phyloP scores from a whole-genome alignment of 148 eudicot species.

The Rhododendron vialii region DNA sequence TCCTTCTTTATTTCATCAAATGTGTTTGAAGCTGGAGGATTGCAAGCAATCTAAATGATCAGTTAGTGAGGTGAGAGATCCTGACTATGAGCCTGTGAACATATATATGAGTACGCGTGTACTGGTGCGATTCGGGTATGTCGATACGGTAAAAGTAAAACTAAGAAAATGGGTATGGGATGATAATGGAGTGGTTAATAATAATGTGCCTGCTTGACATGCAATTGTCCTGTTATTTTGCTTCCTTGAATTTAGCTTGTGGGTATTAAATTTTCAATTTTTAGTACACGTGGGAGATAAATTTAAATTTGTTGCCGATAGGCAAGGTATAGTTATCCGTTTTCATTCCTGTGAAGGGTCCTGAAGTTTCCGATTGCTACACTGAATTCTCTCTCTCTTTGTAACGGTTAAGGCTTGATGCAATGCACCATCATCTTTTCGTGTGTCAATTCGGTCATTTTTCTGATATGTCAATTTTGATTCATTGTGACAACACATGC shows the following conservation, averaged over 20 bases:
- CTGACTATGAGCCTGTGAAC: background rate
- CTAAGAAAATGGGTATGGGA: no score
- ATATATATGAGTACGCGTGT: no score
- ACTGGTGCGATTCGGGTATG: no score
- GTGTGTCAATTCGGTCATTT: background rate
- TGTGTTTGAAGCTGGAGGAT: background rate
- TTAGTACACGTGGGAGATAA: background rate
- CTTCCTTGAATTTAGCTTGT: background rate
- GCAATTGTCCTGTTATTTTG: no score
- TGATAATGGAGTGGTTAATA: no score
- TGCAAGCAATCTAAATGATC: background rate
- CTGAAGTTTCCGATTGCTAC: background rate
- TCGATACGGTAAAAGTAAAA: no score
- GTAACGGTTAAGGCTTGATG: background rate
- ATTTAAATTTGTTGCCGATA: background rate
- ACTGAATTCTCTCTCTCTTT: background rate
- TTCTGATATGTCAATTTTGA: background rate
- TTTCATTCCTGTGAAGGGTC: background rate
- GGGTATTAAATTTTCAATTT: background rate
- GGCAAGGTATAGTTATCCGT: background rate
- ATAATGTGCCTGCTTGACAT: background rate
- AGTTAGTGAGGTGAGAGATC: background rate
- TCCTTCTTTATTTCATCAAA: background rate
- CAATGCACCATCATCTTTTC: background rate
- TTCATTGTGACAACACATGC: background rate